These are phyloP conservation scores for Tylopilus felleus DNA, from an alignment of 768 basidiomycete genomes.

Conservation along the genomic window DNA sequence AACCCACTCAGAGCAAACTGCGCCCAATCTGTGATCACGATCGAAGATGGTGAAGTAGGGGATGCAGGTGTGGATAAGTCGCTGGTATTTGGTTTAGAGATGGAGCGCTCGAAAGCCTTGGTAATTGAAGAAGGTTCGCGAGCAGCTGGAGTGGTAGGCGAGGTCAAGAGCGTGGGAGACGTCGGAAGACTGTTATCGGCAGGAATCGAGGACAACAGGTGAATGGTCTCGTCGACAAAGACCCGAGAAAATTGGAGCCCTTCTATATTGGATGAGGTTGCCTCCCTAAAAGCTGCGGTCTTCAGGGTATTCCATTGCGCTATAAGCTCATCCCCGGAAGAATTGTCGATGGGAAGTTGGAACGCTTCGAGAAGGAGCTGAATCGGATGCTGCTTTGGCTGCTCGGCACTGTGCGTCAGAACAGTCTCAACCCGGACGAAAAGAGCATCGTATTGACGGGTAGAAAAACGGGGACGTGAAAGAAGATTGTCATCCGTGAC, in stretches of 20 bases:
- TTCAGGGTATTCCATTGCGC: conserved; percentile 57
- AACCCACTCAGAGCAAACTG: conserved; percentile 70
- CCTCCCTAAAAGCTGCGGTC: conserved; percentile 35
- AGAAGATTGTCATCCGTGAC: conserved; percentile 43
- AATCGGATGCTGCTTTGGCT: conserved; percentile 50
- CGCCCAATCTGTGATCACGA: conserved; percentile 52
- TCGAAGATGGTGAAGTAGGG: conserved; percentile 30
- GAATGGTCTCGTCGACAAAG: conserved; percentile 68
- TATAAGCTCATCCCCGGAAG: conserved; percentile 34
- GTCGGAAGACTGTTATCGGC: conserved; percentile 34
- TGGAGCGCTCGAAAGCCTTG: conserved; percentile 23
- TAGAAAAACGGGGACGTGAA: conserved; percentile 65
- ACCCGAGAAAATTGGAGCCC: conserved; percentile 46
- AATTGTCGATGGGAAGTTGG: conserved; percentile 34
- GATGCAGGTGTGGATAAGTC: conserved; percentile 24
- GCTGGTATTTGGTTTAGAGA: conserved; percentile 10
- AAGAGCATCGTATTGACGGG: conserved; percentile 59
- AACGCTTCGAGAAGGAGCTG: conserved; percentile 64
- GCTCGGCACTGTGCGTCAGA: conserved; percentile 33
- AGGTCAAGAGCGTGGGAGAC: conserved; percentile 24
- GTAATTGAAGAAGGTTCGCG: conserved; percentile 33
- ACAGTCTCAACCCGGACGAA: conserved; percentile 65
- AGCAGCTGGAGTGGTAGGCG: conserved; percentile 36
- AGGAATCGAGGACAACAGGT: conserved; percentile 48
- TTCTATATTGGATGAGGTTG: conserved; percentile 21